Evolutionary conservation across 2,329 filamentous ascomycete species (phyloP), one percentile per base, ranked within the genome.

Genomic region (Akanthomyces muscarius): DNA sequence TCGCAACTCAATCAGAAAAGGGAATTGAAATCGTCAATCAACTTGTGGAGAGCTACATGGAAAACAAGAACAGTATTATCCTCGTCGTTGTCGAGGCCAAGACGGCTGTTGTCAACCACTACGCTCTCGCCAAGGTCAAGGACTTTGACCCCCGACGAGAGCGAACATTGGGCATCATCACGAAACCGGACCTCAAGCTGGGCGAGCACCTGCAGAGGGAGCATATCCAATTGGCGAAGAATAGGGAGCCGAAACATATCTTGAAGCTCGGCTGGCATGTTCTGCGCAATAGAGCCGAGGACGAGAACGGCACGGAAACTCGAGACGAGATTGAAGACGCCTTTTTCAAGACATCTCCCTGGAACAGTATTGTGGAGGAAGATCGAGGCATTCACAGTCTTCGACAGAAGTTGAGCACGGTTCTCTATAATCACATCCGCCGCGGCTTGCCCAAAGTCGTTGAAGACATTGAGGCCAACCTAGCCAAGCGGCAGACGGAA

Each of bases 81-180:
- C 48, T 51, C 48, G 48, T 51, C 25, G 48, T 51, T 51, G 48
- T 51, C 11, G 48, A 51, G 48, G 48, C 48, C 48, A 51, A 51
- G n/a, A 51, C 48, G 13, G 25, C 48, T 33, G 48, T 51, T 16
- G 48, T 51, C 48, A 51, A 51, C 48, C 48, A 51, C 48, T 51
- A 51, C 48, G 48, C 48, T 51, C 48, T 51, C 48, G 48, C 48
- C 14, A 51, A 51, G 48, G 48, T 51, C 48, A 51, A 51, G 33
- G 48, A 51, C 25, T 51, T 51, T 51, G 50, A 52, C 28, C 50
- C 50, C 50, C 14, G 14, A 8, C 28, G 50, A 36, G 28, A 52
- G 28, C 50, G 50, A 52, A 52, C 50, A 8, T 5, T 52, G 28
- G 50, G 50, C 28, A 52, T 52, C 14, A 52, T 52, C 50, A 52